Evolutionary conservation across 2,329 filamentous ascomycete genomes (phyloP).

Genomic region (Hymenoscyphus linearis): DNA sequence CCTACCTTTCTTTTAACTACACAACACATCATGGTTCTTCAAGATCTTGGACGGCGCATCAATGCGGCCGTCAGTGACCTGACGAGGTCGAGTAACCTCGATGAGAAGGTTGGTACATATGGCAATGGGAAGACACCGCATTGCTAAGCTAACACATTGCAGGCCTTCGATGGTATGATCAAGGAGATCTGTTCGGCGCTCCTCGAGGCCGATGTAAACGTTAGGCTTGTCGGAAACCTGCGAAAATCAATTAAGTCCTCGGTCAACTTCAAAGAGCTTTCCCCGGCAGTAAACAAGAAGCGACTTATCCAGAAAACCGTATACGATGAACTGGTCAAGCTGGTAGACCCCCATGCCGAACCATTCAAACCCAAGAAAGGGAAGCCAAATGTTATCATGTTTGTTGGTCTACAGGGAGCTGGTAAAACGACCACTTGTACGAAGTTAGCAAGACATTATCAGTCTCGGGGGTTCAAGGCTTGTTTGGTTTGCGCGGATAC

Average conservation of each 20-base stretch:
- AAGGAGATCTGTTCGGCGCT: constrained; percentile 97
- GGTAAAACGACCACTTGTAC: constrained; percentile 99
- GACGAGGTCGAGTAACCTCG: constrained; percentile 84
- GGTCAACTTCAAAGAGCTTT: constrained; percentile 93
- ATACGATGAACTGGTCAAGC: constrained; percentile 91
- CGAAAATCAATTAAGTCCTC: constrained; percentile 86
- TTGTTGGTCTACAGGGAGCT: constrained; percentile 94
- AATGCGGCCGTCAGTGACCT: constrained; percentile 93
- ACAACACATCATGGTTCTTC: constrained; percentile 74
- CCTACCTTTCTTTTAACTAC: neutral
- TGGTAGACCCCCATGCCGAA: constrained; percentile 92
- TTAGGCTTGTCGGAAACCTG: constrained; percentile 83
- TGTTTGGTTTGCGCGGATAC: constrained; percentile 97
- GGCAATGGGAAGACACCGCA: neutral
- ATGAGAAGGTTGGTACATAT: constrained; percentile 70
- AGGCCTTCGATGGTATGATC: constrained; percentile 97
- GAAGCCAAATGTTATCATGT: constrained; percentile 97
- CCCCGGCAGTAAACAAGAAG: constrained; percentile 94
- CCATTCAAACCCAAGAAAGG: constrained; percentile 97
- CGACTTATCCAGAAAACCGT: constrained; percentile 96
- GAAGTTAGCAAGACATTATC: constrained; percentile 91
- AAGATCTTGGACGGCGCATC: constrained; percentile 97
- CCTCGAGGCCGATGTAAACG: constrained; percentile 94
- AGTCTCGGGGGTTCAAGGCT: constrained; percentile 84
- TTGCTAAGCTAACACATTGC: constrained; percentile 39